Base-by-base conservation (phyloP, 306 rosid species). In the Dalbergia cochinchinensis region DNA sequence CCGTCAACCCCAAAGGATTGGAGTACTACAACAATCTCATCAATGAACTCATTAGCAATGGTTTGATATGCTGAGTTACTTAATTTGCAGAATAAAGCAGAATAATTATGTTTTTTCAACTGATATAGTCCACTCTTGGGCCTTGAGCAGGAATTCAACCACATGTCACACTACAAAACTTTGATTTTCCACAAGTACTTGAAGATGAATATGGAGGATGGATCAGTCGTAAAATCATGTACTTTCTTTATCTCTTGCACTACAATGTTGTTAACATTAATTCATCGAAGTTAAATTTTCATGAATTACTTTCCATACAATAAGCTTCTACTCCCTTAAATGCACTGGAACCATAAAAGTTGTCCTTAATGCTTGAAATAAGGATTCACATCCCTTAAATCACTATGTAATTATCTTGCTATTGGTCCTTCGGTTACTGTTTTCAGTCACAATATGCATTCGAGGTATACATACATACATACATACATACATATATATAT, bases 181-280 rank as follows among this genome's bases (percentile, higher is more conserved):
- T 0, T 60, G 97, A 90, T 82, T 84, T 87, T 26, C 98, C 96
- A 37, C 97, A 91, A 15, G 85, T 83, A 57, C 96, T 92, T 37
- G 98, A 94, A 47, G 93, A 90, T 69, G 90, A 89, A 69, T 94
- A 94, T 35, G 96, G 89, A 78, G 97, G 97, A 84, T 94, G 97
- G 98, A 4, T 92, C 59, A 83, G 86, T 60, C 88, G 80, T 26
- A 31, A 85, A 48, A 78, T 89, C 53, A 77, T 94, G 97, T 91
- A 86, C 26, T 88, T 34, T 54, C 65, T 14, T 54, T 8, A 69
- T 26, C 74, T 62, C 76, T 55, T 74, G 34, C 66, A 31, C 13
- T 16, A 5, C 11, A 16, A 31, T 62, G 54, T 11, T 31, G 54
- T 62, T 69, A 15, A 42, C 18, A 61, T 41, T 76, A 51, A 10